Evolutionary conservation across 495 filamentous ascomycete species (phyloP), one percentile per base, ranked within the genome.

Genomic region (Daldinia grandis): DNA sequence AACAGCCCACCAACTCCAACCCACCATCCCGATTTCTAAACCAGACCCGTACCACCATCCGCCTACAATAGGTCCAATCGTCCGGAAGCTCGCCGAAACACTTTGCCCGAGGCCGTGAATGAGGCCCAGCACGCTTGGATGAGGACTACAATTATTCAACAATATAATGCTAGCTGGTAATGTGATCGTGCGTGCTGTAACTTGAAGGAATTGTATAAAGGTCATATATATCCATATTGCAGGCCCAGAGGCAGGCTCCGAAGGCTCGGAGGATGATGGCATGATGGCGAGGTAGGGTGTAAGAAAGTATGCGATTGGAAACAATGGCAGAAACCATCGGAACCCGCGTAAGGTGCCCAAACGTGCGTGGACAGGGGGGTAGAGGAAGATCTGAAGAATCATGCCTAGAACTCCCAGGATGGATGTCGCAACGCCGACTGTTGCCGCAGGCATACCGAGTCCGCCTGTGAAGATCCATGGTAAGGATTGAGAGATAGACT

Each of bases 81-180:
- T 93, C 42, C 92, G 85, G 65, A 90, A 89, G 21, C 87, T 86
- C n/a, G 85, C 88, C 21, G 85, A 89, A 5, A 93, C 91, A 62
- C 86, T 92, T 80, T 94, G 90, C 10, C 89, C 92, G 12, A 95
- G 85, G 6, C 93, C 93, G 77, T 97, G 93, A 51, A 95, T 85
- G 3, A 92, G 92, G 2, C 92, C 92, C 7, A 97, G 83, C 5
- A 95, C 92, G 27, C 85, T 88, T 0, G 92, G 92, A 71, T 94
- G 92, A 0, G 93, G 92, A 50, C 88, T 90, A 80, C 89, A 91
- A 75, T 97, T 95, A 72, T 94, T 95, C 35, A 95, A 81, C 8
- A 97, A 82, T 66, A 97, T 95, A 5, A 90, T 89, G 15, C 88
- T 88, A 17, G 89, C 89, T 0, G 93, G 92, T 0, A 94, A 81